Evolutionary conservation across 768 basidiomycete species (phyloP).

Genomic region (Psilocybe tampanensis): DNA sequence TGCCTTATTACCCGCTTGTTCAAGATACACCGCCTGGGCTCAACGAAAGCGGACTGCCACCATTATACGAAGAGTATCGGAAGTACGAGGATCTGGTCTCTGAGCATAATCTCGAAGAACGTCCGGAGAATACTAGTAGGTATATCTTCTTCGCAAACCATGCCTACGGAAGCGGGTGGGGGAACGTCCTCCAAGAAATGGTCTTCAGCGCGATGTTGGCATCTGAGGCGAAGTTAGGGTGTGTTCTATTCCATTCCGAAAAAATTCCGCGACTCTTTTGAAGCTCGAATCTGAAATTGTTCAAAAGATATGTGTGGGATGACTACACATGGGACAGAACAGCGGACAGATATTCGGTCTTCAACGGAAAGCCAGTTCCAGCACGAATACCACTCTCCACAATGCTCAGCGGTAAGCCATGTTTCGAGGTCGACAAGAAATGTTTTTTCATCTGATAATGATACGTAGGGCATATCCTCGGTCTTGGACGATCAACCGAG

Average conservation of each 20-base stretch:
- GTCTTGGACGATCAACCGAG: slow-evolving; percentile 5
- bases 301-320: slow-evolving; percentile 53
- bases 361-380: slow-evolving; percentile 52
- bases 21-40: slow-evolving; percentile 4
- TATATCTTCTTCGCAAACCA: slow-evolving; percentile 56
- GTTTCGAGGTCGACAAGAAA: not conserved
- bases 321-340: slow-evolving; percentile 58
- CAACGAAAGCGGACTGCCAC: slow-evolving; percentile 10
- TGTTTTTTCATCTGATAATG: not conserved
- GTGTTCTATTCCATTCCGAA: slow-evolving; percentile 29
- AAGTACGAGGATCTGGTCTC: slow-evolving; percentile 20
- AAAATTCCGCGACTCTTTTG: not conserved
- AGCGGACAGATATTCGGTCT: slow-evolving; percentile 44
- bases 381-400: slow-evolving; percentile 57
- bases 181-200: slow-evolving; percentile 63
- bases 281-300: not conserved
- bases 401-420: slow-evolving; percentile 47
- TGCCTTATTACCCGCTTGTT: slow-evolving; percentile 9
- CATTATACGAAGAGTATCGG: slow-evolving; percentile 19
- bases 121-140: slow-evolving; percentile 32
- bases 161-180: slow-evolving; percentile 56
- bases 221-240: slow-evolving; percentile 49
- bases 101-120: slow-evolving; percentile 4
- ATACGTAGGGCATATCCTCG: slow-evolving; percentile 24
- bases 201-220: slow-evolving; percentile 54